Conservation (phyloP, 371 early-diverging fungal species). For the Homolaphlyctis polyrhiza region DNA sequence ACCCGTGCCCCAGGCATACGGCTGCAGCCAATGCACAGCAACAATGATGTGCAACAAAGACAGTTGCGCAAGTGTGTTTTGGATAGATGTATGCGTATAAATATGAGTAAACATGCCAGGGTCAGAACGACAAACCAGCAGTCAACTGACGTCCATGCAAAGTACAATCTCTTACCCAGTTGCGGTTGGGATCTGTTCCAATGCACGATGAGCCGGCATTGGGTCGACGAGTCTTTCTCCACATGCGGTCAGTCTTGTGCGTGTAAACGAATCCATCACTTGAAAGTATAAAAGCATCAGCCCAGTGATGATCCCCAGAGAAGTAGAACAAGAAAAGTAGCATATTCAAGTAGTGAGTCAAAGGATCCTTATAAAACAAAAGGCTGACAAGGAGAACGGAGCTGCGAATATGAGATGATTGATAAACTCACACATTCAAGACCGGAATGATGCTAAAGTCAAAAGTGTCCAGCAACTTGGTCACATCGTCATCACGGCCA, state of each 20-base stretch:
- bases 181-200: slow-evolving; percentile 32
- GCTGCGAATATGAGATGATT: too few species aligned
- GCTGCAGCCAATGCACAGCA: not conserved
- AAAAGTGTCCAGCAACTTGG: slow-evolving; percentile 26
- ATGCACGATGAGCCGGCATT: slow-evolving; percentile 23
- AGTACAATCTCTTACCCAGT: slow-evolving; percentile 20
- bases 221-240: slow-evolving; percentile 29
- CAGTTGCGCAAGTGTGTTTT: not conserved
- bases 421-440: too few species aligned
- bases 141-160: slow-evolving; percentile 11
- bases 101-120: not conserved
- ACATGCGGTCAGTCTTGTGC: slow-evolving; percentile 19
- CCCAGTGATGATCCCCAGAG: too few species aligned
- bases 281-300: too few species aligned
- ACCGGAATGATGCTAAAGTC: slow-evolving; percentile 34
- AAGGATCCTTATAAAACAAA: too few species aligned
- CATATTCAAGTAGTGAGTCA: too few species aligned
- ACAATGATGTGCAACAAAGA: not conserved
- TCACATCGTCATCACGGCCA: slow-evolving; percentile 34
- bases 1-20: not conserved
- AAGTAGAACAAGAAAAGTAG: too few species aligned
- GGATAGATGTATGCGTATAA: not conserved
- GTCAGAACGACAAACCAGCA: not conserved
- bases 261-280: slow-evolving; percentile 36
- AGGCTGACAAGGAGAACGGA: too few species aligned